These are phyloP conservation scores for Fusarium denticulatum DNA, from an alignment of 2,329 filamentous ascomycete species.

Conservation along the genomic window DNA sequence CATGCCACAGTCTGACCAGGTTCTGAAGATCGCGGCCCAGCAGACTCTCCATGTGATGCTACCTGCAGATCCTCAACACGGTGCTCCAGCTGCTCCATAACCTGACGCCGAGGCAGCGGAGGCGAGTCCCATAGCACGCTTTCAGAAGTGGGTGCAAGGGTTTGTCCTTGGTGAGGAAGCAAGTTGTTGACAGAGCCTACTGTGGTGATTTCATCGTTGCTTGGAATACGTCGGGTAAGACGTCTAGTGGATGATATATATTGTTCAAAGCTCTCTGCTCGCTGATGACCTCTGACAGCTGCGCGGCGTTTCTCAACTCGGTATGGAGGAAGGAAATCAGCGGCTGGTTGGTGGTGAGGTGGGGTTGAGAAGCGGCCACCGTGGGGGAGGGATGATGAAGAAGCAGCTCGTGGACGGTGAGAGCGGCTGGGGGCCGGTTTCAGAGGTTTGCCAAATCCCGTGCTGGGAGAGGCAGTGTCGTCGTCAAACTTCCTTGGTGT, in stretches of 20 bases:
- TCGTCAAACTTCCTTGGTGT: rapidly evolving
- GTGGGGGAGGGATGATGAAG: neutral
- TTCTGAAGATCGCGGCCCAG: rapidly evolving
- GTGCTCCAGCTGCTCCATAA: neutral
- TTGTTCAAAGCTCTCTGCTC: neutral
- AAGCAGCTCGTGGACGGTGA: neutral
- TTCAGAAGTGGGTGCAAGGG: neutral
- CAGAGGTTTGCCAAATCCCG: too few relatives aligned
- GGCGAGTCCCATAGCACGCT: too few relatives aligned
- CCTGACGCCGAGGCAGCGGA: neutral
- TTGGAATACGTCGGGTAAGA: neutral
- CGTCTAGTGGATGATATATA: neutral
- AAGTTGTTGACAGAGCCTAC: neutral
- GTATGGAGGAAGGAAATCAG: neutral
- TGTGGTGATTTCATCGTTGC: neutral
- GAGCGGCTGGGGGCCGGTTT: rapidly evolving
- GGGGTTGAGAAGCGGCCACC: neutral
- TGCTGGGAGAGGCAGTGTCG: rapidly evolving
- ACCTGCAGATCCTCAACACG: neutral
- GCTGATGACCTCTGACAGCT: rapidly evolving
- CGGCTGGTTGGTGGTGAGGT: neutral
- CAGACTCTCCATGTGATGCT: rapidly evolving
- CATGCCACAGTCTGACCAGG: rapidly evolving
- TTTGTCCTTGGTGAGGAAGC: neutral
- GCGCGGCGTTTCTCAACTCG: neutral